Evolutionary conservation across 164 flowering plant species (phyloP), one percentile per base, ranked within the genome.

Genomic region (Aristolochia californica): DNA sequence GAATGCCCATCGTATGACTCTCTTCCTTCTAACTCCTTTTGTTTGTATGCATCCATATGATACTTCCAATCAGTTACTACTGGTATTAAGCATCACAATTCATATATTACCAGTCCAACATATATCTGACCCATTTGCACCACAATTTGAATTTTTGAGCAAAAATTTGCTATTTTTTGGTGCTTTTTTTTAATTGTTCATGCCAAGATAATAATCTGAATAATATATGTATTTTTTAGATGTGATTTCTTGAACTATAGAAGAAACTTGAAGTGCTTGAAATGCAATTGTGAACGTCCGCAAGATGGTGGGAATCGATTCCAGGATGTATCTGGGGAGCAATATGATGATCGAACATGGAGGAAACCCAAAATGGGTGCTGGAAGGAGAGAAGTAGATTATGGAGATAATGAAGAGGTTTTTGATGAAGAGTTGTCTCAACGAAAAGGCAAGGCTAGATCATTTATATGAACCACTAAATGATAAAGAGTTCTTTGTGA

Each of bases 1-100:
- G 87, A 84, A 54, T 91, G 98, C 67, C 85, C 87, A 38, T 65
- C 75, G 96, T 88, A 62, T 78, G 93, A 66, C 51, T 74, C 59
- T 49, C 66, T 22, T 18, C 7, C 7, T 45, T 30, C 13, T 16
- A 54, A 25, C 56, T 30, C 20, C 15, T n/a, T n/a, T n/a, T n/a
- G n/a, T n/a, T n/a, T n/a, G n/a, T n/a, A n/a, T n/a, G n/a, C n/a
- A n/a, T n/a, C n/a, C n/a, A n/a, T n/a, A n/a, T 7, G 10, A 34
- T 34, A 8, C 40, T 0, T 34, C 11, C 40, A 34, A 34, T 34
- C 40, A 34, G 40, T 5, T 34, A 34, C 40, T 2, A 28, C 34
- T 3, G 3, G 34, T 28, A 28, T 28, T 34, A 34, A 34, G 40
- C 40, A 1, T 34, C 40, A 3, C 10, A 12, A 34, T 28, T 28